phyloP scores from a whole-genome alignment of 129 eudicot species.

The Centella asiatica region DNA sequence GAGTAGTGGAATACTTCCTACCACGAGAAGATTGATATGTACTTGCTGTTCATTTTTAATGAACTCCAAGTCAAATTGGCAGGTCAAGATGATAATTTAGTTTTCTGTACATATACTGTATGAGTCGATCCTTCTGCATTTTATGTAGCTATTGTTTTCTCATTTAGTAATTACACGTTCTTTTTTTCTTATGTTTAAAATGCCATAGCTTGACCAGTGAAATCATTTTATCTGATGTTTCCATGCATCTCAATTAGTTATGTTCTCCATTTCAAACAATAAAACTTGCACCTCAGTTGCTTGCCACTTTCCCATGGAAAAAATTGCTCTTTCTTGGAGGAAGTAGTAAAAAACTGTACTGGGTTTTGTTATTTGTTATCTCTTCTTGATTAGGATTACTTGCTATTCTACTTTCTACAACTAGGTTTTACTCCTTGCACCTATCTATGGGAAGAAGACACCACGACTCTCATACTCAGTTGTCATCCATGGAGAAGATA shows the following conservation, averaged over 20 bases:
- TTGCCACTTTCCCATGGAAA: not conserved
- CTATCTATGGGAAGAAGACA: slow-evolving; percentile 60
- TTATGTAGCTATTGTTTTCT: no score
- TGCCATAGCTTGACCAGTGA: not conserved
- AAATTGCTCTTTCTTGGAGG: not conserved
- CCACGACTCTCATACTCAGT: slow-evolving; percentile 43
- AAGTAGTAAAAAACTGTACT: not conserved
- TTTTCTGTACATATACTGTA: no score
- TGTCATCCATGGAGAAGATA: slow-evolving; percentile 33
- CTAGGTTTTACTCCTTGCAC: slow-evolving; percentile 75
- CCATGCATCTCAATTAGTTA: not conserved
- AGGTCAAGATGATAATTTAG: not conserved
- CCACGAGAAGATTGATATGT: no score
- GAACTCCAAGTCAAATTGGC: not conserved
- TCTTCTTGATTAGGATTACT: not conserved
- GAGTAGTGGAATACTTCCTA: no score
- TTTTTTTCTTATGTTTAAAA: no score
- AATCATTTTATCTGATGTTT: not conserved
- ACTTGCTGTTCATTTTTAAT: no score
- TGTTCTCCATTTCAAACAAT: not conserved
- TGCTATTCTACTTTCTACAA: slow-evolving; percentile 8
- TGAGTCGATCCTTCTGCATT: no score
- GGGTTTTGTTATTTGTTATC: not conserved
- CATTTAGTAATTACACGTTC: no score
- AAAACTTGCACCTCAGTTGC: not conserved